Base-by-base conservation (phyloP, 2,329 filamentous ascomycete species). In the Alternaria alternata region DNA sequence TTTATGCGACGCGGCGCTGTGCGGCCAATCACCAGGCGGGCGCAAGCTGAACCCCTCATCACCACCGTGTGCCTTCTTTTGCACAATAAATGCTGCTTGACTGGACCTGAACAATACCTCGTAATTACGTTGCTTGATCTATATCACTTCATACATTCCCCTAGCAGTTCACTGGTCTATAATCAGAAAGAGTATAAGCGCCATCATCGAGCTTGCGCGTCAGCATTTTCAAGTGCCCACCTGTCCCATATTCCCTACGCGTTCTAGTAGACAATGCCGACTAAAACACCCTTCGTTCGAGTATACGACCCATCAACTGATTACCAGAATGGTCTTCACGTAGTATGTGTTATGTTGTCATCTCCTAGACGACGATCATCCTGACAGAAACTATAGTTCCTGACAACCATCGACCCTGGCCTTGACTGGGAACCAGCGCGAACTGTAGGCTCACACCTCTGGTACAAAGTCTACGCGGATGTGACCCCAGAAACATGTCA, bases 401-500 rank as follows among this genome's bases (percentile, higher is more conserved):
- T 64, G 32, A 53, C 48, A 7, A 77, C 74, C 4, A 70, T 73
- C 30, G 61, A 74, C 30, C 36, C 53, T 7, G 48, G 51, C 20
- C 53, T 76, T 32, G 54, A 69, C 52, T 68, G 58, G 34, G 72
- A 75, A 42, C 74, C 72, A 24, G 65, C 72, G 6, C 66, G 67
- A 22, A 77, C 71, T 3, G 70, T 76, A 32, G 72, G 72, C 42
- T 72, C 72, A 5, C 67, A 74, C 52, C 61, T 76, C 11, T 77
- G 72, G 72, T 78, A 75, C 64, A 70, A 65, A 34, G 62, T 73
- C 9, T 80, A 79, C 61, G 58, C 76, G 47, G 39, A 55, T 51
- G 65, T 78, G 5, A 64, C 67, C 0, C 73, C 74, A 2, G 41
- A 57, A 16, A 75, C 73, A 20, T 78, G 76, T 57, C 75, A 78